Evolutionary conservation across 169 alveolate species (phyloP), one percentile per base, ranked within the genome.

Genomic region (Cryptosporidium andersoni): DNA sequence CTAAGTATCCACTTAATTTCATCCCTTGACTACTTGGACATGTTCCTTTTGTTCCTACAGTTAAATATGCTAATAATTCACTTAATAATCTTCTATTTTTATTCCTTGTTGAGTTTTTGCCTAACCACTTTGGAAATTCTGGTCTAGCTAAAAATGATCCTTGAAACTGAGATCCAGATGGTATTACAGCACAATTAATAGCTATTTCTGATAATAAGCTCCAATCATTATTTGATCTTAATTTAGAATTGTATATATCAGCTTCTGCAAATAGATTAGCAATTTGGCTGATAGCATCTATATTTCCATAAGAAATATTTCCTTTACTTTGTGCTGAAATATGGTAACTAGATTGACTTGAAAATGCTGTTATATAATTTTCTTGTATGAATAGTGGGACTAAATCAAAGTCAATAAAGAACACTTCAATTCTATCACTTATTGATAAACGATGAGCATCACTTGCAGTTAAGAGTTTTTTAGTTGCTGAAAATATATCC

Each of bases 331-430:
- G 89, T 2, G 91, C 88, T 49, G 82, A 64, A 12, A 89, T 85
- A 9, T 91, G 66, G n/a, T 81, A 82, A 80, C 91, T 68, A 64
- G 81, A 82, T 82, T 82, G 82, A 8, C 89, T 42, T 6, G 90
- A 45, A 16, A 65, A 66, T n/a, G 89, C 81, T 36, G 94, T 89
- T 16, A 91, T 67, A 88, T 97, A 97, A 82, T 96, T 96, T 88
- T 97, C 99, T 66, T 96, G 95, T 47, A 96, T 91, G 89, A 96
- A 88, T 56, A 96, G 93, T 25, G 99, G 98, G 81, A 96, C 95
- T 47, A 96, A 82, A 90, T 96, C 97, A 82, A 94, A 95, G 85
- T 97, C 99, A 6, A 96, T 94, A 91, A 96, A 96, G 91, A 95
- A 96, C 62, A 94, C 80, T 81, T 96, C 98, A 40, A 93, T 81